Conservation (phyloP, 305 asterid genomes). For the Caryopteris hybrid region DNA sequence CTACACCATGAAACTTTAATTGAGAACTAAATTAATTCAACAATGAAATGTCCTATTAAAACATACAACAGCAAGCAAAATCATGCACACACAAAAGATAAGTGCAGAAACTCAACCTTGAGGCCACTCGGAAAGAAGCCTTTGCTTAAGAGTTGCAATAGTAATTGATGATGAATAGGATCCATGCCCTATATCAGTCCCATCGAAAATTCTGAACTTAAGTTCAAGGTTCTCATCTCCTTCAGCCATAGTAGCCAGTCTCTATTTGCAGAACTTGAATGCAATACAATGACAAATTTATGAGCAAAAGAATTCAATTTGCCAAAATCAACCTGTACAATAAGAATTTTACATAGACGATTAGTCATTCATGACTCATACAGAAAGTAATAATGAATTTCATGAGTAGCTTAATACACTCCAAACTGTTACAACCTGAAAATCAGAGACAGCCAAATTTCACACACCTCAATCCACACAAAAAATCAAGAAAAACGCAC, state of each 20-base stretch:
- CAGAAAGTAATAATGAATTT: neutral
- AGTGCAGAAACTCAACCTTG: conserved; percentile 33
- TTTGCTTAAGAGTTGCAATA: conserved; percentile 41
- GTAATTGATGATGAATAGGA: conserved; percentile 38
- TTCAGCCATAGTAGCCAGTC: conserved; percentile 37
- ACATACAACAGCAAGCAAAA: neutral
- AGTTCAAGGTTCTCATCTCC: conserved; percentile 44
- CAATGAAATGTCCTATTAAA: neutral
- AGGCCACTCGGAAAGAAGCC: conserved; percentile 55
- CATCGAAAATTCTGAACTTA: conserved; percentile 60
- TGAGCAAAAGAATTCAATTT: conserved; percentile 17
- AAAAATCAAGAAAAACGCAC: conserved; percentile 21
- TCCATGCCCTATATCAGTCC: conserved; percentile 57
- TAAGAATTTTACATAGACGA: conserved; percentile 7
- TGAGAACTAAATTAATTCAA: neutral
- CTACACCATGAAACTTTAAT: neutral
- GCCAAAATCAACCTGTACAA: conserved; percentile 34
- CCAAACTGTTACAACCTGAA: neutral
- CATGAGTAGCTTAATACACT: neutral
- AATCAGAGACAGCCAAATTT: neutral
- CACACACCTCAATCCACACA: conserved; percentile 6
- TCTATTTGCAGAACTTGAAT: conserved; percentile 23
- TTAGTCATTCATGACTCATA: neutral
- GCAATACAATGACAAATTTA: conserved; percentile 15
- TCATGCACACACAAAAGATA: neutral